A percentile compares a stretch with the other conserved stretches of the same genome.
Evolutionary conservation across 2,329 filamentous ascomycete genomes (phyloP).

Genomic region (Penicillium thymicola): DNA sequence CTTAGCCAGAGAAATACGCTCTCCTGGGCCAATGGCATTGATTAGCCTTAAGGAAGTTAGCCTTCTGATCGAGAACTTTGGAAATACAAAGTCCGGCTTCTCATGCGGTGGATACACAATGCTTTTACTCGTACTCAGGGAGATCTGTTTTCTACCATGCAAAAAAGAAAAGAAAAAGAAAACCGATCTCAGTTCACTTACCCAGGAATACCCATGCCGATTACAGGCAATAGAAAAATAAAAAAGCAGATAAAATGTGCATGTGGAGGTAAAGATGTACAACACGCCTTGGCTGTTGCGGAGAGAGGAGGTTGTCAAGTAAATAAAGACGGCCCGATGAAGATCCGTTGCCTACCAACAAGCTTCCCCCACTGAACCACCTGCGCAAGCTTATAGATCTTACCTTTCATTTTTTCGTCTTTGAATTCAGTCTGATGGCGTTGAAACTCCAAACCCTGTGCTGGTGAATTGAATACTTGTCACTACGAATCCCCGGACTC

Average conservation of each 20-base stretch:
- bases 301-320: slow-evolving; percentile 17
- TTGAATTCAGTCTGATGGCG: slow-evolving; percentile 10
- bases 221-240: background rate
- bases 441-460: background rate
- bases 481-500: slow-evolving; percentile 1
- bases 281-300: background rate
- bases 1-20: slow-evolving; percentile 76
- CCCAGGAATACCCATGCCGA: slow-evolving; percentile 46
- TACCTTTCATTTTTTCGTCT: background rate
- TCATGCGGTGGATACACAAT: background rate
- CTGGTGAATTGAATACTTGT: slow-evolving; percentile 8
- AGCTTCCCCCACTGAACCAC: slow-evolving; percentile 4
- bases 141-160: slow-evolving; percentile 5
- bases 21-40: slow-evolving; percentile 78
- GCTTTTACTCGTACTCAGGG: too few species aligned
- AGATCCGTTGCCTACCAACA: slow-evolving; percentile 29
- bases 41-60: slow-evolving; percentile 63
- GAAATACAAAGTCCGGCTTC: background rate
- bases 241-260: slow-evolving; percentile 1
- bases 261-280: slow-evolving; percentile 9
- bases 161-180: background rate
- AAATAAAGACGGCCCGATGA: slow-evolving; percentile 36
- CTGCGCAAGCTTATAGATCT: background rate
- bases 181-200: slow-evolving; percentile 30
- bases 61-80: background rate